Conservation (phyloP, 2,329 filamentous ascomycete species). For the Diaporthe capsici region DNA sequence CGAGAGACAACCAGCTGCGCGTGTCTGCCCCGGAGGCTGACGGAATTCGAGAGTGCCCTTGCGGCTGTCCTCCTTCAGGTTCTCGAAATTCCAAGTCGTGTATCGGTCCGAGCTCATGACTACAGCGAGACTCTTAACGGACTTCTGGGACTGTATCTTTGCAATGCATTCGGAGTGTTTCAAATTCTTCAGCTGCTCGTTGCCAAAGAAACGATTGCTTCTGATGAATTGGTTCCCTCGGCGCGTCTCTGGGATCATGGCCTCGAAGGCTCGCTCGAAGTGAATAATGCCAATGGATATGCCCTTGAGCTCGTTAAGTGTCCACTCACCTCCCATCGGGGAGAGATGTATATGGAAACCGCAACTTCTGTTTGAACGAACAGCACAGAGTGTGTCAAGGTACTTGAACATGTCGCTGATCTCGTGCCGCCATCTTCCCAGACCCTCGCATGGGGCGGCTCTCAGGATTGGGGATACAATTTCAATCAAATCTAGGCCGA, state of each 20-base stretch:
- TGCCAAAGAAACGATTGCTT: conserved; percentile 2
- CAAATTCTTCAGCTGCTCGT: neutral
- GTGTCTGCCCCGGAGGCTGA: neutral
- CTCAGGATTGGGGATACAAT: conserved; percentile 6
- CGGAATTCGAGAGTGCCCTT: conserved; percentile 1
- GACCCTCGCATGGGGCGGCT: neutral
- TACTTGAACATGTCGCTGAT: conserved; percentile 1
- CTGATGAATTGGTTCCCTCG: conserved; percentile 3
- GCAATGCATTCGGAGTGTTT: conserved; percentile 1
- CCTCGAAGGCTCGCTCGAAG: conserved; percentile 1
- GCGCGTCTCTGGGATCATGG: neutral
- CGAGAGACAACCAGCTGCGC: neutral
- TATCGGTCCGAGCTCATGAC: neutral
- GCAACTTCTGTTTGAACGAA: neutral
- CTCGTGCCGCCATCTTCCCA: neutral
- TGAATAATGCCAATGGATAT: neutral
- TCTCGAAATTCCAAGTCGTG: conserved; percentile 2
- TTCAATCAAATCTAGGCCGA: neutral
- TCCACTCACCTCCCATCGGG: neutral
- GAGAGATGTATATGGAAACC: conserved; percentile 5
- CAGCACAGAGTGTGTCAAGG: neutral
- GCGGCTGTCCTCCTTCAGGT: conserved; percentile 9
- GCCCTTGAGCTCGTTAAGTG: neutral
- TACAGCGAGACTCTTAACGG: neutral
- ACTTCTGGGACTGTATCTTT: neutral